phyloP scores from a whole-genome alignment of 1,284 basidiomycete genomes.

The Mycena citricolor region DNA sequence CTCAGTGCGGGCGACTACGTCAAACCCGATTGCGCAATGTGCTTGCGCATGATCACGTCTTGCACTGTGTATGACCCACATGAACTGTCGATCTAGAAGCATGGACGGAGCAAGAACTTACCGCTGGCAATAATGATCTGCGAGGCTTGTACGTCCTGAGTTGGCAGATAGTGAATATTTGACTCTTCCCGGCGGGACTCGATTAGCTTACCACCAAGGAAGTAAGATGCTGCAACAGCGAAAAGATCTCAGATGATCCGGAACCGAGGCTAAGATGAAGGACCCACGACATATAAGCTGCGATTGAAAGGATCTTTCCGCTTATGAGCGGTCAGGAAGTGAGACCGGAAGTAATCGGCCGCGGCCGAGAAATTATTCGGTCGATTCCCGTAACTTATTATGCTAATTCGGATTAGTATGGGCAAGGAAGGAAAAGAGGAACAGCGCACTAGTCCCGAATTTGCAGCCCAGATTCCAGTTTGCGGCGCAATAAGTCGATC shows the following conservation, averaged over 20 bases:
- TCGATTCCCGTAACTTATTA: constrained; percentile 75
- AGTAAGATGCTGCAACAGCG: constrained; percentile 60
- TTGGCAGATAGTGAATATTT: constrained; percentile 13
- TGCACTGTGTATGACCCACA: constrained; percentile 7
- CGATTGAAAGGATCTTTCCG: constrained; percentile 61
- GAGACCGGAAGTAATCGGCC: constrained; percentile 75
- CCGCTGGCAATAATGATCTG: constrained; percentile 72
- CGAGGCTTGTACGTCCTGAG: constrained; percentile 71
- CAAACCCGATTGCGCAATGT: constrained; percentile 20
- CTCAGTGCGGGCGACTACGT: no score
- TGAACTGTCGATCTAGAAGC: background rate
- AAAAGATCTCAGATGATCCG: background rate
- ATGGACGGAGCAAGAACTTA: constrained; percentile 33
- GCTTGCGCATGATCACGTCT: constrained; percentile 22
- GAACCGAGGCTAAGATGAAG: constrained; percentile 4
- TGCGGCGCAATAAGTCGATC: constrained; percentile 67
- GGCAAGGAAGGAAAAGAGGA: constrained; percentile 5
- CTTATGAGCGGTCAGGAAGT: constrained; percentile 72
- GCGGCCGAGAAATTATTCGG: constrained; percentile 71
- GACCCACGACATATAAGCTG: constrained; percentile 62
- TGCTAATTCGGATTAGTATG: constrained; percentile 44
- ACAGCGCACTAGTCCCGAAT: constrained; percentile 68
- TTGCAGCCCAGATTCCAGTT: constrained; percentile 60
- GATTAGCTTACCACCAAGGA: constrained; percentile 63
- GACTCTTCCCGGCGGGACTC: constrained; percentile 3